A percentile compares a stretch with the other conserved stretches of the same genome.
Conservation (phyloP, 2,329 filamentous ascomycete species). For the Fusarium sp. region DNA sequence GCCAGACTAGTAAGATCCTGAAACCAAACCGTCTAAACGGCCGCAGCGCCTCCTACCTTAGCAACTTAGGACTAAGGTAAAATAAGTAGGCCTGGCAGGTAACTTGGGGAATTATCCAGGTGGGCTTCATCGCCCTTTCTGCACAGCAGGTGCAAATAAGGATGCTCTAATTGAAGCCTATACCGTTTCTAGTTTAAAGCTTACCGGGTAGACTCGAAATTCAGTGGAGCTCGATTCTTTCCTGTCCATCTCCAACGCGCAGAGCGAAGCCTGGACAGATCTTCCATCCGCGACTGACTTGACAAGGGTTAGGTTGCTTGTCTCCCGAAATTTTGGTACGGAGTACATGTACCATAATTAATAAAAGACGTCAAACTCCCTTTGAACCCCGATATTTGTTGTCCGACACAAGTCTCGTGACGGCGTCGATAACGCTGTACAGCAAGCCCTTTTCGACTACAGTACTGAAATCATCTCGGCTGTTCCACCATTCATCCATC, state of each 20-base stretch:
- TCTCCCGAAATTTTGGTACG: conserved; percentile 31
- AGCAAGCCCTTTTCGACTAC: background rate
- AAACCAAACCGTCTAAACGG: background rate
- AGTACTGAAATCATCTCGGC: background rate
- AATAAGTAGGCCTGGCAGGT: background rate
- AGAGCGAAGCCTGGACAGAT: conserved; percentile 23
- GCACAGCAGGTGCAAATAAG: background rate
- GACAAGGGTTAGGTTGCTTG: conserved; percentile 25
- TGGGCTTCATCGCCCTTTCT: background rate
- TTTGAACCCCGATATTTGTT: background rate
- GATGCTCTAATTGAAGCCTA: conserved; percentile 17
- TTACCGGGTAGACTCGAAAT: background rate
- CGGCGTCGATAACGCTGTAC: background rate
- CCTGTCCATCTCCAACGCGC: conserved; percentile 21
- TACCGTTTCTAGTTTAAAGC: conserved; percentile 4
- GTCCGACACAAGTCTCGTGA: conserved; percentile 13
- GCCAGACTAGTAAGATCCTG: background rate
- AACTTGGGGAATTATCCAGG: background rate
- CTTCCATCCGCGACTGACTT: conserved; percentile 27
- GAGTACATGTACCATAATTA: background rate
- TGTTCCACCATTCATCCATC: conserved; percentile 2
- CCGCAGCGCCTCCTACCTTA: background rate
- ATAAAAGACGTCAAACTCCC: conserved; percentile 1
- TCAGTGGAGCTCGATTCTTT: background rate
- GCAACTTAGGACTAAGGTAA: background rate